Evolutionary conservation across 2,329 filamentous ascomycete genomes (phyloP).

Genomic region (Neofusicoccum sp.): DNA sequence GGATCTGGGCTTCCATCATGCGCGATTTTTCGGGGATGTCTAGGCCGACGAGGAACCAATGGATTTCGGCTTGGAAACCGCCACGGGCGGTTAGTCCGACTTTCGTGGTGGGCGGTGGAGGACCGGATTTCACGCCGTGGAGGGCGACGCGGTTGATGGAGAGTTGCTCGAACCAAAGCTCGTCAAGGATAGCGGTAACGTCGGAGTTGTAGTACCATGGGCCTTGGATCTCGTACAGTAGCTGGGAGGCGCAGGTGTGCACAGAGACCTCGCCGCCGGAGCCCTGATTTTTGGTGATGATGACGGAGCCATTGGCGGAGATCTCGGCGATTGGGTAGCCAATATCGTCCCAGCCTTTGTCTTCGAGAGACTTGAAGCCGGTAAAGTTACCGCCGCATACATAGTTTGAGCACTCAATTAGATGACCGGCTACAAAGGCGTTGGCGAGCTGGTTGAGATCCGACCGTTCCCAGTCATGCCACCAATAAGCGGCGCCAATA

Average conservation of each 20-base stretch:
- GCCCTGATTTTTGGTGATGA: conserved; percentile 27
- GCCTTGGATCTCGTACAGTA: conserved; percentile 33
- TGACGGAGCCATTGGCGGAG: conserved; percentile 25
- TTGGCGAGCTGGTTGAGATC: conserved; percentile 43
- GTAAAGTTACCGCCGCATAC: conserved; percentile 45
- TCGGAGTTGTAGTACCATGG: conserved; percentile 59
- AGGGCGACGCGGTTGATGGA: conserved; percentile 51
- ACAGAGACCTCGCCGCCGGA: conserved; percentile 23
- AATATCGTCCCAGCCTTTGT: conserved; percentile 31
- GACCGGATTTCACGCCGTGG: conserved; percentile 42
- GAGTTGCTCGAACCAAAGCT: conserved; percentile 53
- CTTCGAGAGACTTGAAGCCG: conserved; percentile 42
- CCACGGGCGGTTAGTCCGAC: conserved; percentile 47
- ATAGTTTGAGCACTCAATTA: conserved; percentile 46
- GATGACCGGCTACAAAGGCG: conserved; percentile 44
- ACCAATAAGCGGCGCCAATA: conserved; percentile 46
- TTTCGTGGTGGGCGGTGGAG: conserved; percentile 43
- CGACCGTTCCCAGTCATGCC: conserved; percentile 43
- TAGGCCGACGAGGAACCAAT: conserved; percentile 45
- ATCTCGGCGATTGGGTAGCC: conserved; percentile 35
- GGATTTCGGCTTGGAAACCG: conserved; percentile 47
- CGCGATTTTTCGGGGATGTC: conserved; percentile 45
- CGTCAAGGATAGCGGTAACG: conserved; percentile 52
- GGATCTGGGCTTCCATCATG: conserved; percentile 41
- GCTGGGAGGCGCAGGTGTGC: conserved; percentile 21